Conservation (phyloP, 1,284 basidiomycete species). For the Ustilago trichophora region DNA sequence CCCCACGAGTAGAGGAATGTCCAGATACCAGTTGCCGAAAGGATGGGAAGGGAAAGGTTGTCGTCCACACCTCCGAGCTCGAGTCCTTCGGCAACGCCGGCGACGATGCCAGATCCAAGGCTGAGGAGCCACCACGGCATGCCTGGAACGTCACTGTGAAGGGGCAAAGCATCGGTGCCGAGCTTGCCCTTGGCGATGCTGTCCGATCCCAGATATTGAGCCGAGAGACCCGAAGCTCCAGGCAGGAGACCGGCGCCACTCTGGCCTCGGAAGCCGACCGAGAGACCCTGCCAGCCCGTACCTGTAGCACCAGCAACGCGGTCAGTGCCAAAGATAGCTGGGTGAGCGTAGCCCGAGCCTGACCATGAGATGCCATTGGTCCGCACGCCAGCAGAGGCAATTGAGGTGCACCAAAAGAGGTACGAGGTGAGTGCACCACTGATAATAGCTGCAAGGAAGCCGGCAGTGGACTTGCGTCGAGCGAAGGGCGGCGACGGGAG, state of each 20-base stretch:
- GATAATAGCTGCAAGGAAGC: conserved; percentile 83
- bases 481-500: conserved; percentile 82
- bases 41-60: conserved; percentile 89
- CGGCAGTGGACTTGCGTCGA: conserved; percentile 85
- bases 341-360: conserved; percentile 34
- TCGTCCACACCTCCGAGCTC: conserved; percentile 90
- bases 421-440: conserved; percentile 79
- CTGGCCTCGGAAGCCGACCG: conserved; percentile 38
- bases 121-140: conserved; percentile 57
- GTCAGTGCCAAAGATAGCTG: conserved; percentile 55
- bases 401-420: conserved; percentile 76
- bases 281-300: conserved; percentile 53
- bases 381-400: conserved; percentile 51
- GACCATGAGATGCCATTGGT: conserved; percentile 58
- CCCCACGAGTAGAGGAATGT: conserved; percentile 58
- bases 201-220: conserved; percentile 29
- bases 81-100: conserved; percentile 67
- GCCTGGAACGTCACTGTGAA: conserved; percentile 38
- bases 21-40: conserved; percentile 84
- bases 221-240: conserved; percentile 19
- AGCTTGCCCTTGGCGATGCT: conserved; percentile 38
- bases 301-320: conserved; percentile 30
- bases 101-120: conserved; percentile 62
- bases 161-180: conserved; percentile 23
- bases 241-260: conserved; percentile 29